Base-by-base conservation (phyloP, 192 early-diverging fungal species). In the Podila clonocystis region DNA sequence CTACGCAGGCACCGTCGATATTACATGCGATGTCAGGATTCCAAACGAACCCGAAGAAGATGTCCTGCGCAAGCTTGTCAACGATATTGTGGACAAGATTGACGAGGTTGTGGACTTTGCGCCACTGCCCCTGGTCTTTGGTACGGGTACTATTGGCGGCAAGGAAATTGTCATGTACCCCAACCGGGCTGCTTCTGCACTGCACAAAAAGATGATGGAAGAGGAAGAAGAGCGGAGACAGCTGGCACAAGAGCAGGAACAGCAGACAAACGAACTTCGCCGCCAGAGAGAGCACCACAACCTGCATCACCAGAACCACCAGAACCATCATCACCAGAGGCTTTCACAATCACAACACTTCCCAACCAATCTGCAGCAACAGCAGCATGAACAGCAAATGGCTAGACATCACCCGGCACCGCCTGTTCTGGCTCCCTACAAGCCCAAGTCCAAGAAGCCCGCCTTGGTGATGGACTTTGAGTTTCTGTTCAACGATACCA, bases 401-500 rank as follows among this genome's bases (percentile, higher is more conserved):
- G 50, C 72, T 8, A 59, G 28, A 57, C 50, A 65, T 12, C 33
- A 65, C 11, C 60, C 80, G 22, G 31, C 72, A n/a, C 50, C 33
- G 8, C 31, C 45, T 15, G 41, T 45, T 20, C 61, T 45, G 15
- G 68, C 55, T 1, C 52, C 52, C 5, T 55, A 55, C 52, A 75
- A 59, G 31, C 62, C 66, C 20, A 84, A 82, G 19, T 57, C 61
- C 30, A 82, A 79, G 63, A 80, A 63, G 30, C 67, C 70, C 0
- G 72, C 85, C 20, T 75, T 90, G 65, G 87, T 82, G 9, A 93
- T 98, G 86, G 90, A 95, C 57, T 89, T 95, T 65, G 89, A 93
- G 70, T 91, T 99, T 31, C 87, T 91, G 48, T 92, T 99, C 72
- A 95, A 97, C 69, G 93, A 98, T 82, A 88, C 95, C 61, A 95